Percentiles rank a stretch among this genome's conserved stretches.
phyloP scores from a whole-genome alignment of 345 rosid species.

The Corymbia maculata region DNA sequence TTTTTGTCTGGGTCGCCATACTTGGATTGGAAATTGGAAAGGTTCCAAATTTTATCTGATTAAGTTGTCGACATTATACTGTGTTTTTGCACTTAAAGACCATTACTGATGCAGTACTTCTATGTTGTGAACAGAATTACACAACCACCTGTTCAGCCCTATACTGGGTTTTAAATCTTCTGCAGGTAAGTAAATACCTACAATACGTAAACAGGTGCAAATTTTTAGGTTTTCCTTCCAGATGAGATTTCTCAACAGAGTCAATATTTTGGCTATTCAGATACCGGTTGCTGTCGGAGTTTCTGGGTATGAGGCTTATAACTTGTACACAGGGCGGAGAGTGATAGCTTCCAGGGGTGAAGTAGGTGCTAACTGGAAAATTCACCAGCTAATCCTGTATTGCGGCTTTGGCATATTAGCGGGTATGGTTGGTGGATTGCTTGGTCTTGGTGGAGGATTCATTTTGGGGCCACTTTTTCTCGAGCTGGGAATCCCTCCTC shows the following conservation, averaged over 20 bases:
- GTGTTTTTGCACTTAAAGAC: not conserved
- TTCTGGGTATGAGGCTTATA: conserved; percentile 17
- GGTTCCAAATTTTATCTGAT: conserved; percentile 1
- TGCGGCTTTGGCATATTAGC: conserved; percentile 22
- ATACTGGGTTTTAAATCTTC: conserved; percentile 24
- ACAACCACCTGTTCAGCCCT: conserved; percentile 21
- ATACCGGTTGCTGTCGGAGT: conserved; percentile 19
- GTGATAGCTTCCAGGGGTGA: conserved; percentile 28
- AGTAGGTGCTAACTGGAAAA: conserved; percentile 9
- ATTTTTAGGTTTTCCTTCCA: not conserved
- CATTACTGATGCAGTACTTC: not conserved
- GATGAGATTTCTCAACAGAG: not conserved
- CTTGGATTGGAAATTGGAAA: conserved; percentile 22
- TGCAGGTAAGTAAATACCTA: conserved; percentile 12
- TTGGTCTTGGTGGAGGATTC: conserved; percentile 43
- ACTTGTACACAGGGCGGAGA: conserved; percentile 25
- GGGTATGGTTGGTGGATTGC: conserved; percentile 34
- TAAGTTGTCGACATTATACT: not conserved
- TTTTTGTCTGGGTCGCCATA: conserved; percentile 16
- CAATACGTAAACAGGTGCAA: not conserved
- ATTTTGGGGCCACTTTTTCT: conserved; percentile 33
- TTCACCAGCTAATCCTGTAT: conserved; percentile 15
- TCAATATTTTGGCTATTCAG: not conserved
- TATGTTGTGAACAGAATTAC: conserved; percentile 15
- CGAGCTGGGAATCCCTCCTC: conserved; percentile 35